phyloP scores from a whole-genome alignment of 306 rosid species.

The Cicer cuneatum region DNA sequence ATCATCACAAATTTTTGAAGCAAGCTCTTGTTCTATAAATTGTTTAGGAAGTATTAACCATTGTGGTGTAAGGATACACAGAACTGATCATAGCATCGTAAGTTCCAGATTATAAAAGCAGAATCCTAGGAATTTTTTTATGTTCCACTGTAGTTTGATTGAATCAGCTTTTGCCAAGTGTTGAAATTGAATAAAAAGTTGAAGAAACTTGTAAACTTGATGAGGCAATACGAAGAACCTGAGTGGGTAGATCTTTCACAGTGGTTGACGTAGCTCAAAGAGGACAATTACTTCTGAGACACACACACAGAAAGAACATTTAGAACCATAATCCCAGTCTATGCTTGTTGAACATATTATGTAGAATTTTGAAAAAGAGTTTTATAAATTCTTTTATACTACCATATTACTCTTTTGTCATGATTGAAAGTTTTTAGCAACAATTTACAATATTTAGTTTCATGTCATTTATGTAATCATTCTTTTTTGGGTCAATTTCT shows the following conservation, averaged over 20 bases:
- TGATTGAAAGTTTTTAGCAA: constrained; percentile 24
- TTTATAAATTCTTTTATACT: constrained; percentile 27
- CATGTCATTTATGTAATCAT: constrained; percentile 36
- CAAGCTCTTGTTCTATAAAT: not conserved
- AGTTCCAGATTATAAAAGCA: constrained; percentile 11
- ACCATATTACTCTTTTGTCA: constrained; percentile 12
- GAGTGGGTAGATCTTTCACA: not conserved
- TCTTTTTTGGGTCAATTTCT: constrained; percentile 46
- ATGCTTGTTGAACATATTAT: constrained; percentile 30
- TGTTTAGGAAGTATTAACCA: not conserved
- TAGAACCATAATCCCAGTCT: constrained; percentile 22
- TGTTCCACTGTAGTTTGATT: constrained; percentile 7
- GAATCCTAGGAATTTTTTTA: constrained; percentile 4
- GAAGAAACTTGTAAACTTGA: not conserved
- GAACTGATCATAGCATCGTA: constrained; percentile 3
- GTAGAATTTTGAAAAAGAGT: constrained; percentile 34
- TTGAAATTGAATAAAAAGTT: constrained; percentile 7
- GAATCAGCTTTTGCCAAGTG: constrained; percentile 9
- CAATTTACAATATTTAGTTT: constrained; percentile 32
- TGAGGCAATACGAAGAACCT: constrained; percentile 5
- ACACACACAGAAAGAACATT: not conserved
- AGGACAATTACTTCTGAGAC: constrained; percentile 8
- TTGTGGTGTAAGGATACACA: constrained; percentile 3
- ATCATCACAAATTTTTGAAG: not conserved
- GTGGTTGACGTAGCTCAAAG: constrained; percentile 11